Evolutionary conservation across 306 rosid genomes (phyloP), one percentile per base, ranked within the genome.

Genomic region (Cucurbita ficifolia): DNA sequence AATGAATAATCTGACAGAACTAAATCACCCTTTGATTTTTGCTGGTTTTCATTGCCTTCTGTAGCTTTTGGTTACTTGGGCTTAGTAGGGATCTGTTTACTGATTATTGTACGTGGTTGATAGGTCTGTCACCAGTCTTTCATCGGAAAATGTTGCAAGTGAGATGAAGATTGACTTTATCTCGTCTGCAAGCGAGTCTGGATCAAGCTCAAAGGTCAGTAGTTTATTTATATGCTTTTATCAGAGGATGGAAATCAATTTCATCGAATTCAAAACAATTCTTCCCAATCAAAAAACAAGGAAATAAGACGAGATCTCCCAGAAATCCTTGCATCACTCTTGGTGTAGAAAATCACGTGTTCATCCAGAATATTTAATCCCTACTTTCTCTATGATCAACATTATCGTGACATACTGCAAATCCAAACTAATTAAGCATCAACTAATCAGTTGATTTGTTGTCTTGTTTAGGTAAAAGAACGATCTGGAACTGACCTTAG

Each of bases 81-180:
- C 55, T 58, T 2, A 43, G 10, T 40, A 48, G n/a, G 12, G 6
- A 21, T 70, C 65, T 70, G 56, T 58, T 19, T 39, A 69, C 54
- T 80, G 70, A 43, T 46, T 17, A 40, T 79, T 71, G 10, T 72
- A 36, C 51, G 21, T 62, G 78, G 72, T 51, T 56, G 73, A 60
- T 82, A 88, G 98, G 85, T 87, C 90, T 65, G 29, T 62, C 14
- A 55, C 76, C 81, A 84, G 86, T 86, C 79, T 88, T 72, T 87
- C 92, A n/a, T 84, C 88, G 0, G 89, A 90, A 17, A 84, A 87
- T 81, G 82, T 89, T 76, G 79, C 68, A 54, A 81, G 61, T 76
- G 97, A 82, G 75, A 79, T 82, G 43, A 79, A 79, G 75, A 68
- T 83, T 46, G 90, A 85, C 48, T 55, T 72, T 17, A 79, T 77